Conservation (phyloP, 1,139 yeast genomes). For the Suhomyces taliae region DNA sequence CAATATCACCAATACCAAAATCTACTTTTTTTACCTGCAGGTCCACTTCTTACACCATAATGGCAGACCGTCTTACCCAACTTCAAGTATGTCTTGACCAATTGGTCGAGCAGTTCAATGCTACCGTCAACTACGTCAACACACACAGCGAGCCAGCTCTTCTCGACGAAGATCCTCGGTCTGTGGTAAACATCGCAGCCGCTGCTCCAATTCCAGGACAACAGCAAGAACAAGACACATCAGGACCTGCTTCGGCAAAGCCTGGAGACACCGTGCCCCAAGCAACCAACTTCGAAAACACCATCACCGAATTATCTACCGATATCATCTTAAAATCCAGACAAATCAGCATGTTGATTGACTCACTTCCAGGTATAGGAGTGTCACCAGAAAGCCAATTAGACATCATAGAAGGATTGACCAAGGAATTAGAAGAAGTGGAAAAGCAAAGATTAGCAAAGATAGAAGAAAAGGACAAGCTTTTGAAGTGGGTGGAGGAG, state of each 20-base stretch:
- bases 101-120: conserved; percentile 87
- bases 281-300: conserved; percentile 41
- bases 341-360: conserved; percentile 83
- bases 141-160: conserved; percentile 39
- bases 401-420: conserved; percentile 59
- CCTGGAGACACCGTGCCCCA: conserved; percentile 16
- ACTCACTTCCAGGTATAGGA: conserved; percentile 90
- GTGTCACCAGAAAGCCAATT: conserved; percentile 77
- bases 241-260: conserved; percentile 10
- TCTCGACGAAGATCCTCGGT: conserved; percentile 40
- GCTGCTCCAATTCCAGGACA: conserved; percentile 45
- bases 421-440: conserved; percentile 59
- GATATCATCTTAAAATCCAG: conserved; percentile 84
- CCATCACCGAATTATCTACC: conserved; percentile 71
- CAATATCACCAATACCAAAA: not conserved
- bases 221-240: conserved; percentile 47
- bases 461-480: conserved; percentile 62
- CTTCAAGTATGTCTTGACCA: conserved; percentile 90
- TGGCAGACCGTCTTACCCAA: conserved; percentile 90
- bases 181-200: conserved; percentile 44
- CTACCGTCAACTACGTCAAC: conserved; percentile 85
- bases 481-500: conserved; percentile 65
- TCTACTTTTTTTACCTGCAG: not conserved
- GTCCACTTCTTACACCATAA: conserved; percentile 15
- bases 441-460: conserved; percentile 62